Evolutionary conservation across 176 grass and related monocot species (phyloP), one percentile per base, ranked within the genome.

Genomic region (Oryza glumipatula): DNA sequence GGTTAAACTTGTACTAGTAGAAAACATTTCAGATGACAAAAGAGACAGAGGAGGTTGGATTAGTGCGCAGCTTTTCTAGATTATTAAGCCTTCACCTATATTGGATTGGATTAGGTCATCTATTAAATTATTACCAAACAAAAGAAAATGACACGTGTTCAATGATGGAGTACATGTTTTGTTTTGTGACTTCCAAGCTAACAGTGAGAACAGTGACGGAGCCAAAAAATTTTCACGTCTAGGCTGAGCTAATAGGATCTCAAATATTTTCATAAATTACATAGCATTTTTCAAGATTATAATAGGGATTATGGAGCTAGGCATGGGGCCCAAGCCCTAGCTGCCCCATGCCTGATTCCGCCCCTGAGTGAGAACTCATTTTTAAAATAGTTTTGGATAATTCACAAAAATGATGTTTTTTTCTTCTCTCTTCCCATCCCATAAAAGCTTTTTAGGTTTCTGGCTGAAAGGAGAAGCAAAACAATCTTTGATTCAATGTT

Each of bases 1-100:
- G 41, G 54, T 45, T 56, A 5, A 78, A 5, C 77, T 88, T 88
- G 58, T 84, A 5, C 73, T 85, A 82, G 58, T 84, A 68, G 77
- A 88, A 85, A 78, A 1, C n/a, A 39, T 58, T 70, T 68, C 45
- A 16, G 12, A 1, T 4, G 4, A 8, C 17, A 17, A 58, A 77
- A 77, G 8, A 36, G 11, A 72, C 58, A 63, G 21, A 58, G 28
- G 72, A 54, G 21, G 43, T 36, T 7, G 10, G 28, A 76, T 68
- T 74, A 51, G 61, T 45, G 17, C 79, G 66, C 82, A 33, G 4
- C 19, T 68, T 80, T 39, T 26, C 41, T 80, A 35, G 65, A 73
- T 73, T 28, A 17, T 12, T 23, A 28, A 69, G 41, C 0, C 12
- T 65, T 89, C 23, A 39, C 21, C 39, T 41, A 41, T 58, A 26